Evolutionary conservation across 768 basidiomycete species (phyloP).

Genomic region (Trametes villosa): DNA sequence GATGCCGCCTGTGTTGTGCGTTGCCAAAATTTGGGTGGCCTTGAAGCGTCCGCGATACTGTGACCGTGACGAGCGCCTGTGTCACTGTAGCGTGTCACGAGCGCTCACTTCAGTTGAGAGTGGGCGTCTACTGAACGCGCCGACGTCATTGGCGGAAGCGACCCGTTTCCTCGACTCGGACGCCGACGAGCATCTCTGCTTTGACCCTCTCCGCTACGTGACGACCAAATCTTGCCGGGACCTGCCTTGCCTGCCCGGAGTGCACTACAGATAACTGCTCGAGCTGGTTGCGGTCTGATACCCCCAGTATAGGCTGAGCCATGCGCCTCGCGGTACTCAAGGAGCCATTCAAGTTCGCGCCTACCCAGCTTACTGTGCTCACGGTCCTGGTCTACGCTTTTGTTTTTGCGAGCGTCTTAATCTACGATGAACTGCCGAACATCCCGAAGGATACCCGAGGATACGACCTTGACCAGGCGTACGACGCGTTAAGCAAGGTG

Average conservation of each 20-base stretch:
- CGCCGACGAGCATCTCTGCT: not conserved
- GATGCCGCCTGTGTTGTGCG: constrained; percentile 35
- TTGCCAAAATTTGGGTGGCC: constrained; percentile 22
- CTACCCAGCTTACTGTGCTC: constrained; percentile 50
- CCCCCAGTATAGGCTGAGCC: not conserved
- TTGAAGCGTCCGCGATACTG: constrained; percentile 9
- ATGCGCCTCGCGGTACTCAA: constrained; percentile 3
- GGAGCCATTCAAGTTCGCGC: constrained; percentile 39
- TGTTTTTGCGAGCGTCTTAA: constrained; percentile 50
- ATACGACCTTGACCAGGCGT: constrained; percentile 57
- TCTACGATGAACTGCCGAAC: constrained; percentile 52
- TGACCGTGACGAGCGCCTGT: constrained; percentile 11
- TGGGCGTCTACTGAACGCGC: too few relatives aligned
- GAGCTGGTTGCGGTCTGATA: too few relatives aligned
- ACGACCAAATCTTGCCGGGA: too few relatives aligned
- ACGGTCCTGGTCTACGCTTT: constrained; percentile 51
- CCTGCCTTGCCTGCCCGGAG: too few relatives aligned
- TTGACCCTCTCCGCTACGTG: too few relatives aligned
- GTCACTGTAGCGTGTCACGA: not conserved
- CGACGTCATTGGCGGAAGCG: too few relatives aligned
- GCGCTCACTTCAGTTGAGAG: too few relatives aligned
- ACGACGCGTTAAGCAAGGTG: constrained; percentile 60
- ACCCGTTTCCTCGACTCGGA: too few relatives aligned
- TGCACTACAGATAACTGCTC: too few relatives aligned
- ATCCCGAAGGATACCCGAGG: constrained; percentile 46